Evolutionary conservation across 371 early-diverging fungal species (phyloP).

Genomic region (Aphelidium insulamus): DNA sequence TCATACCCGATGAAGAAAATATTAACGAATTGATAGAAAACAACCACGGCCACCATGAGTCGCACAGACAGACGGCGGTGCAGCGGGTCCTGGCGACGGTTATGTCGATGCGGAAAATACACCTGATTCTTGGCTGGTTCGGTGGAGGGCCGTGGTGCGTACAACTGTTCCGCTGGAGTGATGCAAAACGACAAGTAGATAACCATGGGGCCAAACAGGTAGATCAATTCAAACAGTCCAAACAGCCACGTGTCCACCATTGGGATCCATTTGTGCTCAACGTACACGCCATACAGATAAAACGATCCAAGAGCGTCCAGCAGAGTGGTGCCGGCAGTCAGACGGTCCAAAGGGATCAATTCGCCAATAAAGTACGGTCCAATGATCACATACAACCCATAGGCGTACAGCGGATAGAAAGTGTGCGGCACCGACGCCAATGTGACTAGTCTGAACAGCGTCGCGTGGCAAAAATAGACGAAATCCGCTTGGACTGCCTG

Average conservation of each 20-base stretch:
- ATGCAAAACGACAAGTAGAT: too few species aligned
- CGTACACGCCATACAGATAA: slow-evolving; percentile 26
- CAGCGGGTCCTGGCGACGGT: too few species aligned
- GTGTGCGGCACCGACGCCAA: slow-evolving; percentile 5
- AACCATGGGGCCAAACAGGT: too few species aligned
- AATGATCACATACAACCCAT: slow-evolving; percentile 13
- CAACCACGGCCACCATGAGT: too few species aligned
- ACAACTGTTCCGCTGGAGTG: too few species aligned
- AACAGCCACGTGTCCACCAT: slow-evolving; percentile 56
- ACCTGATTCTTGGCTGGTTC: too few species aligned
- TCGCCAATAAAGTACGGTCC: slow-evolving; percentile 27
- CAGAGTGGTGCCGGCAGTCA: slow-evolving; percentile 1
- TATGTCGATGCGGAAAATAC: too few species aligned
- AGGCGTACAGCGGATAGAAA: slow-evolving; percentile 19
- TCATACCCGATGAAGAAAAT: too few species aligned
- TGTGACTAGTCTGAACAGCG: slow-evolving; percentile 5
- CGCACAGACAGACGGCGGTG: too few species aligned
- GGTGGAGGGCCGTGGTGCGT: too few species aligned
- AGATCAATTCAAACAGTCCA: slow-evolving; percentile 17
- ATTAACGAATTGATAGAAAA: too few species aligned
- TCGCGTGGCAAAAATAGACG: background rate
- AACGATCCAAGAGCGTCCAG: slow-evolving; percentile 11
- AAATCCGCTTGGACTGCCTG: background rate
- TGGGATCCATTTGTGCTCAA: slow-evolving; percentile 47
- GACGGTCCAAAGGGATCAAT: slow-evolving; percentile 24